Evolutionary conservation across 306 rosid genomes (phyloP).

Genomic region (Rosa chinensis): DNA sequence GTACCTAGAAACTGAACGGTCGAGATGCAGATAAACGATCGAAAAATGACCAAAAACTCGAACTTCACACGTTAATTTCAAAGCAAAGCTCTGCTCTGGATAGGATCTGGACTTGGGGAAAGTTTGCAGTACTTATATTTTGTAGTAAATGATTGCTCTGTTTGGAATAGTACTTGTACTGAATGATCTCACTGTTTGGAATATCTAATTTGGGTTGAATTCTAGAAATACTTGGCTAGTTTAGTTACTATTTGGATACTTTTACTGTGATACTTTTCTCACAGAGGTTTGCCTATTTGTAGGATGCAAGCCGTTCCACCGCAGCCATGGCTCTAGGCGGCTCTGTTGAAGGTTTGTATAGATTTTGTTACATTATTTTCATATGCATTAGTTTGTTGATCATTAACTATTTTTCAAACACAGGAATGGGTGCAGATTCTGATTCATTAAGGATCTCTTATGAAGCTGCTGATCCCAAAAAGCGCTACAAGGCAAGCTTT

Average conservation of each 20-base stretch:
- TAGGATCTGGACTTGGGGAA: too few species aligned
- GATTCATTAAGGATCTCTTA: background rate
- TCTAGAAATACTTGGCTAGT: background rate
- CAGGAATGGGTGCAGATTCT: constrained; percentile 15
- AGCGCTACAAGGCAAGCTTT: background rate
- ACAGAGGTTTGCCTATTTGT: constrained; percentile 5
- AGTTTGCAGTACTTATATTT: too few species aligned
- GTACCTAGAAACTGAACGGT: too few species aligned
- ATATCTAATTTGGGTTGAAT: background rate
- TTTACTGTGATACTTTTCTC: background rate
- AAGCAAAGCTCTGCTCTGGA: too few species aligned
- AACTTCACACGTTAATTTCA: too few species aligned
- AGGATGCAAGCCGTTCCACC: constrained; percentile 35
- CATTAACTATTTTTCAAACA: background rate
- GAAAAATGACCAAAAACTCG: too few species aligned
- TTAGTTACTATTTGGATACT: background rate
- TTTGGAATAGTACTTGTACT: background rate
- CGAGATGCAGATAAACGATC: too few species aligned
- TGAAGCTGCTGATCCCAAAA: background rate
- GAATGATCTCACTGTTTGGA: background rate
- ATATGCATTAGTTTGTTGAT: background rate
- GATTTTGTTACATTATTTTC: background rate
- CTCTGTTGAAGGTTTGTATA: constrained; percentile 31
- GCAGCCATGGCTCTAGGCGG: background rate
- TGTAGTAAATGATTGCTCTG: too few species aligned